These are phyloP conservation scores for Neofusicoccum umdonicola DNA, from an alignment of 2,329 filamentous ascomycete genomes.

Conservation along the genomic window DNA sequence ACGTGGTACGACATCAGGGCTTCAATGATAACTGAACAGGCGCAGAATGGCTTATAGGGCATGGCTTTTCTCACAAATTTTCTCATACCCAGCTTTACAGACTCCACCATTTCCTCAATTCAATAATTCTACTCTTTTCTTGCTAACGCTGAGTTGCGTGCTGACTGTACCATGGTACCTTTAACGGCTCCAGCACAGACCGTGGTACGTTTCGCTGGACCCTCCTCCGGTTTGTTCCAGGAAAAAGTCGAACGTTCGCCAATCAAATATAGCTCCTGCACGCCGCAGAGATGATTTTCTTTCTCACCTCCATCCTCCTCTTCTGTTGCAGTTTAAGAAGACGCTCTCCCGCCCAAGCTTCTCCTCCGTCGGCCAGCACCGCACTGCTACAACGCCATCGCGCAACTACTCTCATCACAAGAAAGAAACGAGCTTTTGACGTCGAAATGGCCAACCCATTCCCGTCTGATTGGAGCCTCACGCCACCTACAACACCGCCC, in stretches of 20 bases:
- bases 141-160: not conserved
- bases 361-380: not conserved
- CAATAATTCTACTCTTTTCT: not conserved
- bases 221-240: not conserved
- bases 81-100: not conserved
- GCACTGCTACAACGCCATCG: not conserved
- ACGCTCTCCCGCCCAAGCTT: not conserved
- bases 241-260: not conserved
- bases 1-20: constrained; percentile 5
- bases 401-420: not conserved
- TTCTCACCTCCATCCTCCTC: not conserved
- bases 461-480: not conserved
- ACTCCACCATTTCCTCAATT: not conserved
- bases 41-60: not conserved
- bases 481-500: not conserved
- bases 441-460: not conserved
- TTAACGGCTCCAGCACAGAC: not conserved
- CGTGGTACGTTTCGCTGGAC: not conserved
- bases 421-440: not conserved
- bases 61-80: not conserved
- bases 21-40: not conserved
- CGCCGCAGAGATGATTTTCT: not conserved
- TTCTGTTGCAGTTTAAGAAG: not conserved
- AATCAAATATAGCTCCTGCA: not conserved
- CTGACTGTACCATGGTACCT: not conserved